Evolutionary conservation across 208 protist genomes (phyloP).

Genomic region (Trypanosoma caninum): DNA sequence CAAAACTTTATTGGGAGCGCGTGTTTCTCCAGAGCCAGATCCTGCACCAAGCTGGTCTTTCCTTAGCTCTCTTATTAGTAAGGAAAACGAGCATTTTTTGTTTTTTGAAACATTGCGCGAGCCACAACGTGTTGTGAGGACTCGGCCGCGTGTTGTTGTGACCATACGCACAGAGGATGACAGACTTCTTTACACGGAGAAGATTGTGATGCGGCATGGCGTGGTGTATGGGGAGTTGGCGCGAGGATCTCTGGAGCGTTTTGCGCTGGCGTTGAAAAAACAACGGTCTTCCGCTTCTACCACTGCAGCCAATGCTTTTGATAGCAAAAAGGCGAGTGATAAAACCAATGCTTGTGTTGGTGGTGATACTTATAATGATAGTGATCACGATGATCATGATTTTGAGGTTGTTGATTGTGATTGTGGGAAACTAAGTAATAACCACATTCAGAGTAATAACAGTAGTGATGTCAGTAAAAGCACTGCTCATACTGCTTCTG

Average conservation of each 20-base stretch:
- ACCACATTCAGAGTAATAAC: too few relatives aligned
- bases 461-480: too few relatives aligned
- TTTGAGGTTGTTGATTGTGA: too few relatives aligned
- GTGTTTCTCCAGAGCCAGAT: neutral
- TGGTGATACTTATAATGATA: neutral
- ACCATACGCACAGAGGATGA: constrained; percentile 3
- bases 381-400: too few relatives aligned
- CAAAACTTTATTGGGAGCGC: neutral
- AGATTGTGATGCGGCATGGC: constrained; percentile 2
- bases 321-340: neutral
- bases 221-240: neutral
- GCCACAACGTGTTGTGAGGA: constrained; percentile 13
- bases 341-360: neutral
- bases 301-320: neutral
- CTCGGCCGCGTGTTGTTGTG: constrained; percentile 6
- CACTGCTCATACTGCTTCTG: too few relatives aligned
- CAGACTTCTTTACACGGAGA: constrained; percentile 16
- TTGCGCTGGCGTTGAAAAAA: neutral
- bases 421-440: too few relatives aligned
- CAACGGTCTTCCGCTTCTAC: neutral
- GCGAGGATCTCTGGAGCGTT: constrained; percentile 1
- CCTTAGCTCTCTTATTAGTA: neutral
- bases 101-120: constrained; percentile 16
- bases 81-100: neutral
- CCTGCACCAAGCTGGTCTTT: neutral